Evolutionary conservation across 768 basidiomycete species (phyloP).

Genomic region (Tricholomella constricta): DNA sequence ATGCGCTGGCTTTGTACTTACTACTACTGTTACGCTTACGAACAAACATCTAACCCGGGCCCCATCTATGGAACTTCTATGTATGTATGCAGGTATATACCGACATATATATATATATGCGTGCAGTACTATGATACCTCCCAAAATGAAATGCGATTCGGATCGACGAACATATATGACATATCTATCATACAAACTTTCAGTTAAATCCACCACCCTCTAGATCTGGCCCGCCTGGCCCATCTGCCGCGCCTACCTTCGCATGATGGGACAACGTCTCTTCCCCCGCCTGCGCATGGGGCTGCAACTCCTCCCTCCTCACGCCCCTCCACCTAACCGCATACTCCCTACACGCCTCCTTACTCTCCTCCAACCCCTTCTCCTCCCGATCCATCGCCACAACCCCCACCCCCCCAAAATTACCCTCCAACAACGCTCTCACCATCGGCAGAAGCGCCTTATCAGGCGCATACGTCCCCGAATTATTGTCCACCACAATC

Average conservation of each 20-base stretch:
- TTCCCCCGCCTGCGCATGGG: constrained; percentile 56
- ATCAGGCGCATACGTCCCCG: constrained; percentile 83
- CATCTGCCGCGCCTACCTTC: neutral
- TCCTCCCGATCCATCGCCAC: constrained; percentile 58
- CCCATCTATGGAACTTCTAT: too few species aligned
- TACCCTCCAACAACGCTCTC: constrained; percentile 65
- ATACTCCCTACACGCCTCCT: constrained; percentile 68
- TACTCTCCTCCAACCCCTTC: constrained; percentile 54
- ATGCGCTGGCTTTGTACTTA: too few species aligned
- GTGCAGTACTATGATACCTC: too few species aligned
- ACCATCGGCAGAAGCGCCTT: constrained; percentile 59
- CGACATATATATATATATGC: too few species aligned
- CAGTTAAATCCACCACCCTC: too few species aligned
- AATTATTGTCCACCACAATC: constrained; percentile 83
- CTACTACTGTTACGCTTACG: too few species aligned
- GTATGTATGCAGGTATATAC: too few species aligned
- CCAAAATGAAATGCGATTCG: too few species aligned
- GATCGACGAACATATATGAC: too few species aligned
- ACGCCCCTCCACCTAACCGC: constrained; percentile 63
- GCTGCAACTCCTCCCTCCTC: constrained; percentile 60
- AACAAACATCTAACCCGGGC: too few species aligned
- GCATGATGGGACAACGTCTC: constrained; percentile 46
- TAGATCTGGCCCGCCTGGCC: too few species aligned
- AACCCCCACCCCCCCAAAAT: constrained; percentile 68
- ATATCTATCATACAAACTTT: too few species aligned